Percentiles rank a stretch among this genome's conserved stretches.
Conservation (phyloP, 2,329 filamentous ascomycete genomes). For the Fusarium hainanense region DNA sequence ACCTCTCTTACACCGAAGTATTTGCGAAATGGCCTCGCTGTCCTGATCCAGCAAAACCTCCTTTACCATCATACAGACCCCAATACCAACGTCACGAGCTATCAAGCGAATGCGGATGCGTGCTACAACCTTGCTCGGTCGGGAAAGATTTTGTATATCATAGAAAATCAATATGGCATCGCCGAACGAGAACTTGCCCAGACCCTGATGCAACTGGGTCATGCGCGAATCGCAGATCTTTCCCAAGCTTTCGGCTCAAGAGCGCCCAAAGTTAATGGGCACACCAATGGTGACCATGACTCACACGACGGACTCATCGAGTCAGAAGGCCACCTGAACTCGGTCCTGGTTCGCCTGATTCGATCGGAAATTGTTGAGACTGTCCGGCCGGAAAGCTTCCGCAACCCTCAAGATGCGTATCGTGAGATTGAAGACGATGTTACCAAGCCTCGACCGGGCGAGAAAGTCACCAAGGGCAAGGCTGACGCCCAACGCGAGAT, state of each 20-base stretch:
- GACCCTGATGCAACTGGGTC: constrained; percentile 79
- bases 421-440: constrained; percentile 73
- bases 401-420: constrained; percentile 69
- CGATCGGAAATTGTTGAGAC: constrained; percentile 75
- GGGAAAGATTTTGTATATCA: constrained; percentile 82
- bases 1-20: constrained; percentile 80
- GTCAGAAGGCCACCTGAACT: constrained; percentile 61
- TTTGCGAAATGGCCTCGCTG: constrained; percentile 82
- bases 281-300: constrained; percentile 50
- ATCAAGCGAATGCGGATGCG: constrained; percentile 83
- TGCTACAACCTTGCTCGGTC: constrained; percentile 85
- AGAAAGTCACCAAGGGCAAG: constrained; percentile 69
- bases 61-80: constrained; percentile 76
- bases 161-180: constrained; percentile 79
- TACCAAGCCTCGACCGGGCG: constrained; percentile 59
- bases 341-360: constrained; percentile 65
- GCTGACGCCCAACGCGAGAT: constrained; percentile 69
- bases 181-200: constrained; percentile 79
- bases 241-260: constrained; percentile 68
- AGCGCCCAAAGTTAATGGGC: constrained; percentile 50
- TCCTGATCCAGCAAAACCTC: constrained; percentile 90
- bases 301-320: constrained; percentile 53
- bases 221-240: constrained; percentile 77
- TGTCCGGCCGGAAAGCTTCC: constrained; percentile 66
- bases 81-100: constrained; percentile 74